Conservation (phyloP, 805 yeast species). For the Kazachstania africana region DNA sequence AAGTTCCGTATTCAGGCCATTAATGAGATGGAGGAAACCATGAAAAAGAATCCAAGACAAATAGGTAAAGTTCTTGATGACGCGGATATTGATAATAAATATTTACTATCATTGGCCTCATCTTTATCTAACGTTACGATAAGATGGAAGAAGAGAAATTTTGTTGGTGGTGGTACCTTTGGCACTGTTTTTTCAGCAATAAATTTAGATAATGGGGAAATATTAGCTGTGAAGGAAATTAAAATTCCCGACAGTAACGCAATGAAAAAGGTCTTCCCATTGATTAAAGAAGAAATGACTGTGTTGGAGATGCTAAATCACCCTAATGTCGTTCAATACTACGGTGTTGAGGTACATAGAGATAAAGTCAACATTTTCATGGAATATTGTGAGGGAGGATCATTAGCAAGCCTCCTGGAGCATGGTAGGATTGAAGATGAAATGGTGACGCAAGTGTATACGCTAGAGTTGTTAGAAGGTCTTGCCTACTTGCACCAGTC, state of each 20-base stretch:
- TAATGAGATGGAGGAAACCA: slow-evolving; percentile 44
- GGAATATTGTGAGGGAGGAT: slow-evolving; percentile 97
- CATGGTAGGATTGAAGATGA: slow-evolving; percentile 96
- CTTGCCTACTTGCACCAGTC: slow-evolving; percentile 87
- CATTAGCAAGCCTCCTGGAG: slow-evolving; percentile 70
- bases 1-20: slow-evolving; percentile 61
- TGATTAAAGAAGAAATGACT: slow-evolving; percentile 92
- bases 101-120: slow-evolving; percentile 74
- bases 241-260: slow-evolving; percentile 81
- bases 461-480: slow-evolving; percentile 90
- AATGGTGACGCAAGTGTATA: slow-evolving; percentile 77
- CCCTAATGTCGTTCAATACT: slow-evolving; percentile 93
- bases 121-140: slow-evolving; percentile 82
- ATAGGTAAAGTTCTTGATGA: slow-evolving; percentile 88
- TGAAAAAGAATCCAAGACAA: slow-evolving; percentile 32
- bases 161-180: slow-evolving; percentile 91
- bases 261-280: slow-evolving; percentile 71
- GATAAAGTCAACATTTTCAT: slow-evolving; percentile 90
- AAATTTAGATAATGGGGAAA: slow-evolving; percentile 87
- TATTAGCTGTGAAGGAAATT: slow-evolving; percentile 94
- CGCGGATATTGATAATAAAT: slow-evolving; percentile 77
- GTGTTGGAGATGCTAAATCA: slow-evolving; percentile 90
- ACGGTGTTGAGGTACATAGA: slow-evolving; percentile 93
- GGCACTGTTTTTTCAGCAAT: slow-evolving; percentile 90
- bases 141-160: slow-evolving; percentile 94